These are phyloP conservation scores for Magnusiomyces magnusii DNA, from an alignment of 1,139 yeast species.

Conservation along the genomic window DNA sequence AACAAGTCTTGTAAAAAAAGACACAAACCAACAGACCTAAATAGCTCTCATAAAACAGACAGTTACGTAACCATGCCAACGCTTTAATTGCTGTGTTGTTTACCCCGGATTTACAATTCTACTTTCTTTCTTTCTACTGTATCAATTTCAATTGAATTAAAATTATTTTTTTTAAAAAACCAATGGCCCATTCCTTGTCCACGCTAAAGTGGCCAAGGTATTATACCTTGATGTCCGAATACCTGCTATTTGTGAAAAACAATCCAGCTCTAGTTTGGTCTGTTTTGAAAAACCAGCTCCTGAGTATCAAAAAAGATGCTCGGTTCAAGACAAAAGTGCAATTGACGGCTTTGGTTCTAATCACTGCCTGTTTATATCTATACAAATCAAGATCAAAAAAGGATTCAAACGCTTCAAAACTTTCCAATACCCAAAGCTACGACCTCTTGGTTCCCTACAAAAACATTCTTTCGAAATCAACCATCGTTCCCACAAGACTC, in stretches of 20 bases:
- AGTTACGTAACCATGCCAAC: background rate
- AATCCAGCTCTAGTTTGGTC: background rate
- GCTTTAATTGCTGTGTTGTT: background rate
- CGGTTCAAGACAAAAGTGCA: too few species aligned
- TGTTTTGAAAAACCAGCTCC: background rate
- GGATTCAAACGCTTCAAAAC: background rate
- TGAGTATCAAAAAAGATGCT: background rate
- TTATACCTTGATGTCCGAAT: background rate
- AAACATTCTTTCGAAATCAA: constrained; percentile 42
- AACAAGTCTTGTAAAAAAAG: background rate
- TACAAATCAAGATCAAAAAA: too few species aligned
- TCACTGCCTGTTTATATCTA: background rate
- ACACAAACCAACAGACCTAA: background rate
- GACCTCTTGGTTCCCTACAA: constrained; percentile 45
- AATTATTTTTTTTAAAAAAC: background rate
- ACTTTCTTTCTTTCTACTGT: background rate
- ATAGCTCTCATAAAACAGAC: background rate
- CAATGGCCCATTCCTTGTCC: constrained; percentile 2
- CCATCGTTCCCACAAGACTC: constrained; percentile 50
- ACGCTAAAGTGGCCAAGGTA: background rate
- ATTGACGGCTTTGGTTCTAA: too few species aligned
- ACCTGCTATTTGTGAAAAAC: background rate
- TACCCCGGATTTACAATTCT: background rate
- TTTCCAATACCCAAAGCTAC: background rate
- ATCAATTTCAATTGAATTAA: background rate